Evolutionary conservation across 1,284 basidiomycete genomes (phyloP), one percentile per base, ranked within the genome.

Genomic region (Sanguinoderma infundibulare): DNA sequence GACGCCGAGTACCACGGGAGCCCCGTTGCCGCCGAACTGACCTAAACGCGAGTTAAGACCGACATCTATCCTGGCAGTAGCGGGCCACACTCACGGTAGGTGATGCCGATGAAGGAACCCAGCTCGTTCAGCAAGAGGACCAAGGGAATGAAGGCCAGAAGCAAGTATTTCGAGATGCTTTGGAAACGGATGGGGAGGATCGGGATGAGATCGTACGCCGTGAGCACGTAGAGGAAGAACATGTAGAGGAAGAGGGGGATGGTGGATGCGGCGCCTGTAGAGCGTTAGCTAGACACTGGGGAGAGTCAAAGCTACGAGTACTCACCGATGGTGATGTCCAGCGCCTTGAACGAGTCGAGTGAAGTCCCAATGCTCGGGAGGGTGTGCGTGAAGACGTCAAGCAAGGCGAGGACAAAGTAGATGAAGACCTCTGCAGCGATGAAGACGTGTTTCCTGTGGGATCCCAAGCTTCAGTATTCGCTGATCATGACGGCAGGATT

Each of bases 31-130:
- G 17, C 54, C 54, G 39, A 67, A 46, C 34, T 53, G 58, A 1
- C 58, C 69, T 70, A 20, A 17, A 35, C 6, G 40, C 28, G 17
- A 9, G 3, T 26, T n/a, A 28, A 38, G 42, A 26, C 17, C n/a
- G 6, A 30, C 12, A 5, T 30, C 38, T 10, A 42, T 20, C 22
- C n/a, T 36, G 5, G 12, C n/a, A 22, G n/a, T 20, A 1, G 32
- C 38, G 36, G 9, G 14, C 52, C 17, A 3, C 5, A 78, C 83
- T 69, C 68, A 90, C 89, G 73, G 55, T 86, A 82, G 7, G 78
- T 76, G 32, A 86, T 79, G 54, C 87, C 86, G 35, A 87, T 67
- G 66, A 92, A 89, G 1, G 90, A 90, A 14, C 83, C 83, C 24
- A 89, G 72, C 63, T 85, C 85, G 69, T 87, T 87, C 63, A 82